Evolutionary conservation across 1,284 basidiomycete species (phyloP).

Genomic region (Lentinus polychrous): DNA sequence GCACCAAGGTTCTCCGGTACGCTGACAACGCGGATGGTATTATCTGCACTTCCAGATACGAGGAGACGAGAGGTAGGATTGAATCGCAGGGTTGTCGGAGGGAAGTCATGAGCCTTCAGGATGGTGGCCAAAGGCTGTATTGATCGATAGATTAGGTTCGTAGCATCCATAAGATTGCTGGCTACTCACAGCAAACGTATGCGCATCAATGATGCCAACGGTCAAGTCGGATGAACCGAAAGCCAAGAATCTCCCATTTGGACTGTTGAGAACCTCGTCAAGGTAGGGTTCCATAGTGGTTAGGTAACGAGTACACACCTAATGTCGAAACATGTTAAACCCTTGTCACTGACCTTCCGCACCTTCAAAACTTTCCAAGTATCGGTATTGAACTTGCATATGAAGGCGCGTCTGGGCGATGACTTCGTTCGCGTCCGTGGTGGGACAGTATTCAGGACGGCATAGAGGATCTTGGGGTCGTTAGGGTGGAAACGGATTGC

Average conservation of each 20-base stretch:
- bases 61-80: constrained; percentile 78
- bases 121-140: constrained; percentile 82
- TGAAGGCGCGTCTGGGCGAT: constrained; percentile 48
- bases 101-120: constrained; percentile 92
- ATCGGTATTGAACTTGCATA: constrained; percentile 59
- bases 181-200: constrained; percentile 65
- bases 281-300: background rate
- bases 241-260: constrained; percentile 77
- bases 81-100: constrained; percentile 86
- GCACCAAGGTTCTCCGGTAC: constrained; percentile 55
- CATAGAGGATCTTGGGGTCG: constrained; percentile 52
- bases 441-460: constrained; percentile 68
- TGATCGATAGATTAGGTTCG: background rate
- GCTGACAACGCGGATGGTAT: constrained; percentile 75
- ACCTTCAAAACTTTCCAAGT: constrained; percentile 48
- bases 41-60: constrained; percentile 91
- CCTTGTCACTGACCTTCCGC: constrained; percentile 67
- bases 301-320: constrained; percentile 45
- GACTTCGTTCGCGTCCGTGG: constrained; percentile 49
- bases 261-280: constrained; percentile 34
- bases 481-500: constrained; percentile 68
- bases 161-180: background rate
- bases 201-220: constrained; percentile 80
- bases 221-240: constrained; percentile 87
- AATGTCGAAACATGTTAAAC: constrained; percentile 81